Percentiles rank a stretch among this genome's conserved stretches.
Evolutionary conservation across 106 monocot species (phyloP).

Genomic region (Vanilla planifolia): DNA sequence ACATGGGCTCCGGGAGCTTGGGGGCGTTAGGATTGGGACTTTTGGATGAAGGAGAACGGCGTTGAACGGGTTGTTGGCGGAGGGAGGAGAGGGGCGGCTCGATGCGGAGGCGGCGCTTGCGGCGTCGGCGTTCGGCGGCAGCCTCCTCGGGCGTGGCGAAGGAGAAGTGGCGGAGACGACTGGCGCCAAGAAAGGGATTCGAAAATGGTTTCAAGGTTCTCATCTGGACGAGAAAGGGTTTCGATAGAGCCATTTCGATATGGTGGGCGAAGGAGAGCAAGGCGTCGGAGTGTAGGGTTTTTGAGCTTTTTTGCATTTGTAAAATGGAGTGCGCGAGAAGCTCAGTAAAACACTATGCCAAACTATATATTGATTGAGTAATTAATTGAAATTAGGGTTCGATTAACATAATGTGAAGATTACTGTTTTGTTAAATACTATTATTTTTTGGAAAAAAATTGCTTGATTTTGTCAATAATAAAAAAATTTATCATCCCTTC

Average conservation of each 20-base stretch:
- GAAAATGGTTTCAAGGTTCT: slow-evolving; percentile 14
- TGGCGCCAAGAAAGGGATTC: slow-evolving; percentile 6
- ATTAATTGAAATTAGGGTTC: too few species aligned
- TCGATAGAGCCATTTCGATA: slow-evolving; percentile 34
- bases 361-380: too few species aligned
- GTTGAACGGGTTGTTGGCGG: slow-evolving; percentile 28
- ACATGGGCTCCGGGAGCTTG: slow-evolving; percentile 69
- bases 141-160: slow-evolving; percentile 83
- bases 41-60: slow-evolving; percentile 10
- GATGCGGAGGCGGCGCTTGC: slow-evolving; percentile 88
- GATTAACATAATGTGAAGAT: too few species aligned
- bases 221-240: slow-evolving; percentile 35
- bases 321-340: too few species aligned
- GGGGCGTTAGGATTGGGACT: slow-evolving; percentile 60
- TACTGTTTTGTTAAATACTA: too few species aligned
- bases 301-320: too few species aligned
- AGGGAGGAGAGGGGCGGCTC: slow-evolving; percentile 67
- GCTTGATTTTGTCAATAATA: too few species aligned
- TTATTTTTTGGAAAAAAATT: too few species aligned
- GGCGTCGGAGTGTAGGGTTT: not conserved
- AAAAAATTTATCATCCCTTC: too few species aligned
- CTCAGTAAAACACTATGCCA: too few species aligned
- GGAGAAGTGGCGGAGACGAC: slow-evolving; percentile 48
- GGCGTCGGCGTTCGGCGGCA: slow-evolving; percentile 91
- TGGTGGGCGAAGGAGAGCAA: not conserved